Evolutionary conservation across 2,329 filamentous ascomycete species (phyloP).

Genomic region (Moelleriella libera): DNA sequence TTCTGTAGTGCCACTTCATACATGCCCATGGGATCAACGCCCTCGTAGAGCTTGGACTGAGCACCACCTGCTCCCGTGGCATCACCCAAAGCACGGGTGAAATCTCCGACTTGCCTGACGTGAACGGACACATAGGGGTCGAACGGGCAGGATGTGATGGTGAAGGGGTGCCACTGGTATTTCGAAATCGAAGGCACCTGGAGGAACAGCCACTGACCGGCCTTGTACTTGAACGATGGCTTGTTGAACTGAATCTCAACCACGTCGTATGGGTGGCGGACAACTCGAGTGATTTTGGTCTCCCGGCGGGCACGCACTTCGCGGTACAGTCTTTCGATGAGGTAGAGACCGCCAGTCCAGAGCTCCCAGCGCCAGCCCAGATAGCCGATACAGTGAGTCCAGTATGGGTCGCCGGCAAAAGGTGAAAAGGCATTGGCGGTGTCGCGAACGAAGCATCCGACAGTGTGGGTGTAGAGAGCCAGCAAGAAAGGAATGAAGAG

Average conservation of each 20-base stretch:
- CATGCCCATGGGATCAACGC: constrained; percentile 86
- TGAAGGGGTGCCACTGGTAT: constrained; percentile 97
- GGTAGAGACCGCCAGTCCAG: constrained; percentile 70
- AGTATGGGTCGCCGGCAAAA: constrained; percentile 70
- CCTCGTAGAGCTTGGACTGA: constrained; percentile 81
- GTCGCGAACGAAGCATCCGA: constrained; percentile 92
- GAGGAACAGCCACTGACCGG: constrained; percentile 95
- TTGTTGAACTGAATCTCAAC: constrained; percentile 97
- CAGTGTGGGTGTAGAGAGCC: constrained; percentile 88
- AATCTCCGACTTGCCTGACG: constrained; percentile 92
- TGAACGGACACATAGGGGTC: constrained; percentile 92
- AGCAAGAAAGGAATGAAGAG: constrained; percentile 95
- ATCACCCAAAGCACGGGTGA: constrained; percentile 85
- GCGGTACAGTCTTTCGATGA: constrained; percentile 78
- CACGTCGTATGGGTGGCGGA: constrained; percentile 91
- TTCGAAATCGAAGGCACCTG: constrained; percentile 80
- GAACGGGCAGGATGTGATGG: constrained; percentile 94
- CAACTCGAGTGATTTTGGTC: constrained; percentile 84
- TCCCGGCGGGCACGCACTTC: constrained; percentile 73
- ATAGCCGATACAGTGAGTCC: constrained; percentile 89
- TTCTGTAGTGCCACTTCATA: constrained; percentile 94
- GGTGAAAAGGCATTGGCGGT: constrained; percentile 59
- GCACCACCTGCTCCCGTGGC: constrained; percentile 82
- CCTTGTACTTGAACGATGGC: constrained; percentile 94
- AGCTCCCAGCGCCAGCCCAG: constrained; percentile 97